Base-by-base conservation (phyloP, 2,329 filamentous ascomycete genomes). In the Pyrenochaeta sp. region DNA sequence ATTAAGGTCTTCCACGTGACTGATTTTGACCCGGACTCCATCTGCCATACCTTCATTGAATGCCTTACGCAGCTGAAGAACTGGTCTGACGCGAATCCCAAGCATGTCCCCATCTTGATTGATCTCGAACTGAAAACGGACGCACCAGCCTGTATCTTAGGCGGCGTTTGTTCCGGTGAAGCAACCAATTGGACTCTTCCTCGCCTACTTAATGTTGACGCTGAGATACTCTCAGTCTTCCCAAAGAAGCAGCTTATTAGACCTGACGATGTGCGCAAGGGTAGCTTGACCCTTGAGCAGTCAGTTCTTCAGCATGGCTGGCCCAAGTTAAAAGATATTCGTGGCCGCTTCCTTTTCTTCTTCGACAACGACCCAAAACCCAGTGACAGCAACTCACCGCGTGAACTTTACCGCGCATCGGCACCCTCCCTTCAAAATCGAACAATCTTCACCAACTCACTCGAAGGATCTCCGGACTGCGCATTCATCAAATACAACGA, bases 401-500 rank as follows among this genome's bases (percentile, higher is more conserved):
- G 78, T 32, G 66, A 73, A 21, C 60, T 75, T n/a, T 83, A 82
- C 63, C 67, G 21, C 31, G 61, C 9, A 67, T 70, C 7, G 68
- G 75, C 57, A 61, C 71, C 45, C 9, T 73, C 65, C 6, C 67
- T 78, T 12, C 76, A 83, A 51, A 78, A 78, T 42, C 75, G 81
- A 18, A 77, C 78, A 2, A 67, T 83, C 12, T 83, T 82, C 63
- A 82, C 80, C 7, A 83, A 83, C 58, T 74, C 77, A 0, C 55
- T 75, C 3, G 80, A 81, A 32, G 81, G 81, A 17, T 63, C 75
- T 1, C 49, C 75, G 0, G 80, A 82, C 55, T 79, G 75, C 40
- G 81, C 81, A 0, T 80, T 83, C 57, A 80, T 82, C 60, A 83
- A 82, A 69, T 70, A 79, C 45, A 83, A 83, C 57, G 75, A 80